Evolutionary conservation across 2,329 filamentous ascomycete species (phyloP).

Genomic region (Aspergillus sp.): DNA sequence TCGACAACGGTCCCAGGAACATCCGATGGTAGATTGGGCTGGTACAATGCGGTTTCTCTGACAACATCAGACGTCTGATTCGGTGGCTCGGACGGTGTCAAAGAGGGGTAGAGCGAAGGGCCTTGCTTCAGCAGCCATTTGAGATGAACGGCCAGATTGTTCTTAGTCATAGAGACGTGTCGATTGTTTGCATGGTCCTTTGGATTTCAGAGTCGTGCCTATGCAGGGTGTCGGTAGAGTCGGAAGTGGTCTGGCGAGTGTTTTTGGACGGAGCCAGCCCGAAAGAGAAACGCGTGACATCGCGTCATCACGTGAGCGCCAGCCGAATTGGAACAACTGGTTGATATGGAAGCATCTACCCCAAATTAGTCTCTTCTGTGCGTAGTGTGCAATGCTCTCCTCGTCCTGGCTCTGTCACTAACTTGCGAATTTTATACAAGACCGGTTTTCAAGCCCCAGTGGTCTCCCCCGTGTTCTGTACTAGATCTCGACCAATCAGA

Average conservation of each 20-base stretch:
- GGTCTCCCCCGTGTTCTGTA: too few relatives aligned
- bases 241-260: too few relatives aligned
- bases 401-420: too few relatives aligned
- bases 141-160: constrained; percentile 38
- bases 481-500: too few relatives aligned
- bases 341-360: too few relatives aligned
- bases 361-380: too few relatives aligned
- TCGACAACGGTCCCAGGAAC: constrained; percentile 4
- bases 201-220: not conserved
- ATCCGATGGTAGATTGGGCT: constrained; percentile 3
- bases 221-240: too few relatives aligned
- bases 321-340: too few relatives aligned
- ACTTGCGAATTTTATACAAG: too few relatives aligned
- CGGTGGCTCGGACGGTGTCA: constrained; percentile 20
- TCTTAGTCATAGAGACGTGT: constrained; percentile 39
- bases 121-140: constrained; percentile 38
- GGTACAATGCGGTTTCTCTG: constrained; percentile 3
- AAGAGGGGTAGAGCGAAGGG: constrained; percentile 23
- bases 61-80: constrained; percentile 7
- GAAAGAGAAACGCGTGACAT: constrained; percentile 11
- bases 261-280: too few relatives aligned
- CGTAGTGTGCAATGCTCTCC: too few relatives aligned
- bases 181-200: constrained; percentile 18
- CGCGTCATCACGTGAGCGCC: constrained; percentile 18
- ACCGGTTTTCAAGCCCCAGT: too few relatives aligned